These are phyloP conservation scores for Aureobasidium sp. DNA, from an alignment of 2,329 filamentous ascomycete genomes.

Conservation along the genomic window DNA sequence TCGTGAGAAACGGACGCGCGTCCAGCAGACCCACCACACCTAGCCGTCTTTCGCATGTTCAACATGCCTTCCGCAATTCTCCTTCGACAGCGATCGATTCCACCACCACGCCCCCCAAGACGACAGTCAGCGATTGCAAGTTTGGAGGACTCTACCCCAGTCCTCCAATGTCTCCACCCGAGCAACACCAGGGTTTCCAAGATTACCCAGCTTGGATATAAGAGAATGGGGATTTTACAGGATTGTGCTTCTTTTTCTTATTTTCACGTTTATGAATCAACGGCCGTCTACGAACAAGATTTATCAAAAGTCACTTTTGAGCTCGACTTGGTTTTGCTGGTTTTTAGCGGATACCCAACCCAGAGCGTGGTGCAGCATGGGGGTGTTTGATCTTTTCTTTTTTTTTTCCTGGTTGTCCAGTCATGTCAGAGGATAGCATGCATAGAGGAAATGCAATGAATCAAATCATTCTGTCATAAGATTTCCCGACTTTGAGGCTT, in stretches of 20 bases:
- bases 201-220: slow-evolving; percentile 17
- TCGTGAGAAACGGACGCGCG: slow-evolving; percentile 20
- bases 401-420: no score
- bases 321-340: slow-evolving; percentile 10
- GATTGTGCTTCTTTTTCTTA: not conserved
- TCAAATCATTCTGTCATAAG: not conserved
- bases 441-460: not conserved
- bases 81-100: not conserved
- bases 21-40: slow-evolving; percentile 13
- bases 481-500: no score
- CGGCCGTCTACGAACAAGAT: slow-evolving; percentile 9
- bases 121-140: slow-evolving; percentile 16
- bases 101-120: slow-evolving; percentile 6
- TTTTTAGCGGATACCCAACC: slow-evolving; percentile 15
- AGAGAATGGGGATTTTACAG: not conserved
- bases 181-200: slow-evolving; percentile 11
- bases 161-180: slow-evolving; percentile 13
- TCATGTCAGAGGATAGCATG: not conserved
- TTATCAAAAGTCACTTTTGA: slow-evolving; percentile 7
- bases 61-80: not conserved
- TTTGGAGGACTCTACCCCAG: not conserved
- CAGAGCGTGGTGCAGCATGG: slow-evolving; percentile 4
- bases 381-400: slow-evolving; percentile 4
- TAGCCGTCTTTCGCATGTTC: slow-evolving; percentile 16
- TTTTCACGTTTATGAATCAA: slow-evolving; percentile 2